Evolutionary conservation across 2,329 filamentous ascomycete species (phyloP).

Genomic region (Aspergillus sclerotialis): DNA sequence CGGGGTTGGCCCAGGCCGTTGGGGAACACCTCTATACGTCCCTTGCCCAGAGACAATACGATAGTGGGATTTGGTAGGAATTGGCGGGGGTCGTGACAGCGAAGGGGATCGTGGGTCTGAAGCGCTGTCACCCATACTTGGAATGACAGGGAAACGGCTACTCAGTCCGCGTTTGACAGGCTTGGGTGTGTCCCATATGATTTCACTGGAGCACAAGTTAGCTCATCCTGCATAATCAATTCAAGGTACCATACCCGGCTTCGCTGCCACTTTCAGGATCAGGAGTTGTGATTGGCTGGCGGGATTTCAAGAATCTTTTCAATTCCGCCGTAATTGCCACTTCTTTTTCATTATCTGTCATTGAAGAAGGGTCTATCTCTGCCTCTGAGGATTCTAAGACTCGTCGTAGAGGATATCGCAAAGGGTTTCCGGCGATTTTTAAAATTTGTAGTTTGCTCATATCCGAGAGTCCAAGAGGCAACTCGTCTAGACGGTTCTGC

Average conservation of each 20-base stretch:
- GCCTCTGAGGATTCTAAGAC: slow-evolving; percentile 60
- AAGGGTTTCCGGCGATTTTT: slow-evolving; percentile 82
- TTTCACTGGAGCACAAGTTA: slow-evolving; percentile 52
- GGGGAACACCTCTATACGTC: slow-evolving; percentile 40
- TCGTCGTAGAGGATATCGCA: slow-evolving; percentile 70
- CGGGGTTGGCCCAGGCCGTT: slow-evolving; percentile 69
- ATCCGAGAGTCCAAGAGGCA: slow-evolving; percentile 78
- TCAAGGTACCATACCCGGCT: slow-evolving; percentile 23
- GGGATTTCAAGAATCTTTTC: slow-evolving; percentile 50
- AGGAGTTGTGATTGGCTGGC: slow-evolving; percentile 30
- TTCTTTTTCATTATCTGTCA: slow-evolving; percentile 55
- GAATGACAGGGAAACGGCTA: slow-evolving; percentile 53
- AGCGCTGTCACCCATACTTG: slow-evolving; percentile 49
- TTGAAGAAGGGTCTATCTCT: slow-evolving; percentile 51
- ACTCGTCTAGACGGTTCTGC: slow-evolving; percentile 76
- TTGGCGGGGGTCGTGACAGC: slow-evolving; percentile 61
- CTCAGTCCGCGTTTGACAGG: slow-evolving; percentile 52
- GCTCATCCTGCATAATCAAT: neutral
- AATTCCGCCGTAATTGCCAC: slow-evolving; percentile 54
- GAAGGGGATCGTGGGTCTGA: slow-evolving; percentile 66
- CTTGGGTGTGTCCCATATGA: slow-evolving; percentile 68
- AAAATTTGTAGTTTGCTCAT: slow-evolving; percentile 85
- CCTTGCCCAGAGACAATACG: slow-evolving; percentile 46
- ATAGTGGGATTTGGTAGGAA: slow-evolving; percentile 75
- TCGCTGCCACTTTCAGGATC: slow-evolving; percentile 44